Conservation (phyloP, 2,329 filamentous ascomycete genomes). For the Cryphonectria parasitica region DNA sequence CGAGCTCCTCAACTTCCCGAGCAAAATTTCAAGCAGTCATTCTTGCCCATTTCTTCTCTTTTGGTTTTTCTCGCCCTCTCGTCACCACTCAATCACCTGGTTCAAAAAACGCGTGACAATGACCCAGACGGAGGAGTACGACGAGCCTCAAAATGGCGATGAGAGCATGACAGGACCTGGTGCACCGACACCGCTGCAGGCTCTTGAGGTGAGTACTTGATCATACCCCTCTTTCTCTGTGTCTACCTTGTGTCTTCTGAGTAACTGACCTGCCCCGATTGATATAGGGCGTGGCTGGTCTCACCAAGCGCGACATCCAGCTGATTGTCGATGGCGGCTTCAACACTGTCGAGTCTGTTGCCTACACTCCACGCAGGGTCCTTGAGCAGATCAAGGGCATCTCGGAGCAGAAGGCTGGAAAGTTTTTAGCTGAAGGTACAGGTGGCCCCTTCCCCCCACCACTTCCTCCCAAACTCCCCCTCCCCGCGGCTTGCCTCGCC, state of each 20-base stretch:
- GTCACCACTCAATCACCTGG: background rate
- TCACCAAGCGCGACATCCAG: slow-evolving; percentile 96
- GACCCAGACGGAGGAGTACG: slow-evolving; percentile 63
- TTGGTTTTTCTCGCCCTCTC: background rate
- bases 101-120: slow-evolving; percentile 36
- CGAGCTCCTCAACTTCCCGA: background rate
- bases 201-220: slow-evolving; percentile 72
- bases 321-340: slow-evolving; percentile 89
- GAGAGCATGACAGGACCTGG: slow-evolving; percentile 82
- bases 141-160: slow-evolving; percentile 68
- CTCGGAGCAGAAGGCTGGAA: slow-evolving; percentile 93
- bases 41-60: background rate
- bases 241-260: background rate
- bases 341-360: slow-evolving; percentile 94
- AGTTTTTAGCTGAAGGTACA: slow-evolving; percentile 87
- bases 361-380: slow-evolving; percentile 82
- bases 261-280: background rate
- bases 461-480: background rate
- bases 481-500: background rate
- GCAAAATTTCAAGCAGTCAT: background rate
- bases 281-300: slow-evolving; percentile 81
- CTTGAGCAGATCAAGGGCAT: slow-evolving; percentile 98
- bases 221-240: background rate
- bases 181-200: slow-evolving; percentile 85
- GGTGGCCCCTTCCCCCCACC: too few relatives aligned